Evolutionary conservation across 2,329 filamentous ascomycete species (phyloP), one percentile per base, ranked within the genome.

Genomic region (Plectosphaerella cucumerina): DNA sequence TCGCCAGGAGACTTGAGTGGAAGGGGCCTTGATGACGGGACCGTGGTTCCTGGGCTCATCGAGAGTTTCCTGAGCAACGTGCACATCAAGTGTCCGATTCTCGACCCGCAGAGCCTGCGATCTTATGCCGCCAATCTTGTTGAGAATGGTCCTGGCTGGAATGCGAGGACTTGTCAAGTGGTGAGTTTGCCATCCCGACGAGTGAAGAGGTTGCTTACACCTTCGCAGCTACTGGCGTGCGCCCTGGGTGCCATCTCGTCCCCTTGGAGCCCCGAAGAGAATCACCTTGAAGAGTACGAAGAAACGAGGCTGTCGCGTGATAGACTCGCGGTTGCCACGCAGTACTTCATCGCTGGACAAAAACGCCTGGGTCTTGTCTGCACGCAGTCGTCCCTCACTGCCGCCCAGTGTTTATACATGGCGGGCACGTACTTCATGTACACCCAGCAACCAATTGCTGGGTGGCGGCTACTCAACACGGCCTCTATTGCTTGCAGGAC

Each of bases 181-280:
- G 50, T 51, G 33, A 48, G 50, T 47, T 17, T 3, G 15, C 14
- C 9, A 10, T 15, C n/a, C 14, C 17, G 35, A 37, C 35, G 12
- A n/a, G 5, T 37, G 35, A 37, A n/a, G n/a, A 11, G 18, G 17
- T 6, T n/a, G 20, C 39, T 42, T n/a, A 42, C 39, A 17, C 1
- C 26, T 11, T 6, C n/a, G 11, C 33, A 66, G 64, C 56, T 67
- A 12, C 55, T 66, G 23, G 62, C 63, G 8, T 66, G 64, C 43
- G 64, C 63, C 12, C 54, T 67, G 3, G 64, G 60, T 6, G 56
- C 57, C 15, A 53, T 67, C 39, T 21, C 39, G 5, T 18, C 39
- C n/a, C n/a, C 39, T 12, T 47, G 49, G 59, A 22, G 18, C 4
- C n/a, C 39, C 39, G 10, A 5, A n/a, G 22, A 18, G 3, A 31